Percentiles rank a stretch among this genome's conserved stretches.
Evolutionary conservation across 345 rosid species (phyloP).

Genomic region (Erysimum cheiranthoides): DNA sequence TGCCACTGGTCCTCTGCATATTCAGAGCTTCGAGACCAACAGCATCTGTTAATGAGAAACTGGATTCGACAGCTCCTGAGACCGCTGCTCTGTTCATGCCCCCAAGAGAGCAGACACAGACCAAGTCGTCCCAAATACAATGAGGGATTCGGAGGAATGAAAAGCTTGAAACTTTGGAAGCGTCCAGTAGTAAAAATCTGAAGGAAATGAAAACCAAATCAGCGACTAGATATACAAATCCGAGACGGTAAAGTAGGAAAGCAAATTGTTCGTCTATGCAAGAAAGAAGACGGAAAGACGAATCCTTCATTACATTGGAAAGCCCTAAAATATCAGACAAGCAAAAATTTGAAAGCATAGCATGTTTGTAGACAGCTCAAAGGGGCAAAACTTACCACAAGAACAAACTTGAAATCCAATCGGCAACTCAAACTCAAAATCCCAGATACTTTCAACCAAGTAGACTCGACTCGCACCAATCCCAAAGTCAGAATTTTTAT

Average conservation of each 20-base stretch:
- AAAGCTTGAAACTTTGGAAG: slow-evolving; percentile 22
- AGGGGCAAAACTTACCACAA: neutral
- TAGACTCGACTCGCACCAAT: neutral
- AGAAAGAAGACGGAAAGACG: neutral
- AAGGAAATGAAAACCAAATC: slow-evolving; percentile 12
- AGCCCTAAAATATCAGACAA: slow-evolving; percentile 34
- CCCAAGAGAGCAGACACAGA: slow-evolving; percentile 32
- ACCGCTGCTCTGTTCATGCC: slow-evolving; percentile 29
- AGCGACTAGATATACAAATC: slow-evolving; percentile 17
- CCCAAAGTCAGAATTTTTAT: neutral
- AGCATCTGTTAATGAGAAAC: slow-evolving; percentile 38
- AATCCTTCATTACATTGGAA: slow-evolving; percentile 24
- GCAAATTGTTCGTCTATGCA: slow-evolving; percentile 4
- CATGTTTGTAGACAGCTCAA: neutral
- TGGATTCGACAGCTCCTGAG: slow-evolving; percentile 29
- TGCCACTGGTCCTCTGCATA: slow-evolving; percentile 39
- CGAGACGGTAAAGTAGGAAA: neutral
- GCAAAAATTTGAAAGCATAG: neutral
- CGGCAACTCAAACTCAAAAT: neutral
- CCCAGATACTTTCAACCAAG: neutral
- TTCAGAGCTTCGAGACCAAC: slow-evolving; percentile 10
- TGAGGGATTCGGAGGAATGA: neutral
- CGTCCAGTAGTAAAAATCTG: slow-evolving; percentile 27
- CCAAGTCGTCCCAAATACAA: neutral
- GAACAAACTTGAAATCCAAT: neutral